These are phyloP conservation scores for Colletotrichum costaricense DNA, from an alignment of 2,329 filamentous ascomycete species.

Conservation along the genomic window DNA sequence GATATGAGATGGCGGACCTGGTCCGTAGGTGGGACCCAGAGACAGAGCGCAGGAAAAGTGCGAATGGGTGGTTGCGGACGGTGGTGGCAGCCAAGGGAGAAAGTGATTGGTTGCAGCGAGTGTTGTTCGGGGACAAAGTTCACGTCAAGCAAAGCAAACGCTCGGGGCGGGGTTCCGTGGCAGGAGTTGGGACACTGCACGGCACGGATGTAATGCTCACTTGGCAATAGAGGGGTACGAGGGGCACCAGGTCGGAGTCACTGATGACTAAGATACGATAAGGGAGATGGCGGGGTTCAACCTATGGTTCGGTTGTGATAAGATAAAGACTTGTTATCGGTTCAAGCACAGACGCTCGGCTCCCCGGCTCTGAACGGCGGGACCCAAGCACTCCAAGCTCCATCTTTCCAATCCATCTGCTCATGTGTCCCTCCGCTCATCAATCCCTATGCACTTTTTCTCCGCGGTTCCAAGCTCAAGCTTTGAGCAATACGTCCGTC, in stretches of 20 bases:
- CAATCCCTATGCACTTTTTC: neutral
- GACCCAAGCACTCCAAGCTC: too few relatives aligned
- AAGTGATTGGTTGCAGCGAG: neutral
- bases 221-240: neutral
- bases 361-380: too few relatives aligned
- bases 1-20: neutral
- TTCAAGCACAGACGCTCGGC: neutral
- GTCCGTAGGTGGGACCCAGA: neutral
- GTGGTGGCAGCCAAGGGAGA: neutral
- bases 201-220: too few relatives aligned
- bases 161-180: neutral
- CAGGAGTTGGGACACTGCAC: neutral
- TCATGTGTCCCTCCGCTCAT: neutral
- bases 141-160: neutral
- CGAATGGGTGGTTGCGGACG: neutral
- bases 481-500: neutral
- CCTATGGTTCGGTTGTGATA: neutral
- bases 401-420: neutral
- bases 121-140: neutral
- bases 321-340: neutral
- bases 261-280: neutral
- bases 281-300: neutral
- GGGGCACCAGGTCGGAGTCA: neutral
- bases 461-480: neutral
- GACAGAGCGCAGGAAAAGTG: neutral